Evolutionary conservation across 108 stramenopile species (phyloP).

Genomic region (Parmales sp.): DNA sequence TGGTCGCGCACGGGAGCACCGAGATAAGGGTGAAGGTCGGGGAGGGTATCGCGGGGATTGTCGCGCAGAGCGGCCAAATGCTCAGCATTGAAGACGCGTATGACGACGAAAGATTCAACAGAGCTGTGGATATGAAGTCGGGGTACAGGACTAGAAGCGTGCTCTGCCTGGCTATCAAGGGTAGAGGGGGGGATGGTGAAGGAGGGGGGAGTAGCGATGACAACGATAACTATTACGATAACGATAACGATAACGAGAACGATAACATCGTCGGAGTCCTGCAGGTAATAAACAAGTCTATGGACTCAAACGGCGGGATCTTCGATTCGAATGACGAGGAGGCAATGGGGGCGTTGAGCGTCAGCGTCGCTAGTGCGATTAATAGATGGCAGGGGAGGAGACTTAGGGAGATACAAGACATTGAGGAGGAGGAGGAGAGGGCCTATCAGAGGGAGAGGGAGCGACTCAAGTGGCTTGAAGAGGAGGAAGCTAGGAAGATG

Average conservation of each 20-base stretch:
- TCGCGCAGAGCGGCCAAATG: conserved; percentile 21
- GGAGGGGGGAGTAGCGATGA: no score
- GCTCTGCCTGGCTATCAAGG: conserved; percentile 44
- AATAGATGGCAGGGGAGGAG: neutral
- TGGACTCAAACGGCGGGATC: conserved; percentile 33
- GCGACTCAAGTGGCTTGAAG: neutral
- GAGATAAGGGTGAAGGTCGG: conserved; percentile 32
- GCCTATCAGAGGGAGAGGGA: neutral
- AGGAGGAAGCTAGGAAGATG: neutral
- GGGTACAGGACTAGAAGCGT: conserved; percentile 50
- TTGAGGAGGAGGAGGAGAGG: conserved; percentile 3
- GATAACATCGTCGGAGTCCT: conserved; percentile 36
- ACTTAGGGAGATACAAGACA: neutral
- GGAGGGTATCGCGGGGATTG: conserved; percentile 35
- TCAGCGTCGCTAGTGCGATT: conserved; percentile 2
- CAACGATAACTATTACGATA: no score
- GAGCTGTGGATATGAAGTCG: conserved; percentile 40
- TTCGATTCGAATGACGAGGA: conserved; percentile 26
- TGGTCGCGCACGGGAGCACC: conserved; percentile 32
- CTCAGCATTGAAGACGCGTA: conserved; percentile 50
- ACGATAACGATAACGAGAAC: no score
- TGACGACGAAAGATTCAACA: conserved; percentile 45
- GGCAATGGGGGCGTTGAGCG: conserved; percentile 14
- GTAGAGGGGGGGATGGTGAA: no score
- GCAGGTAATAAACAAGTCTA: conserved; percentile 53